Base-by-base conservation (phyloP, 805 yeast genomes). In the Candida lessepsii region DNA sequence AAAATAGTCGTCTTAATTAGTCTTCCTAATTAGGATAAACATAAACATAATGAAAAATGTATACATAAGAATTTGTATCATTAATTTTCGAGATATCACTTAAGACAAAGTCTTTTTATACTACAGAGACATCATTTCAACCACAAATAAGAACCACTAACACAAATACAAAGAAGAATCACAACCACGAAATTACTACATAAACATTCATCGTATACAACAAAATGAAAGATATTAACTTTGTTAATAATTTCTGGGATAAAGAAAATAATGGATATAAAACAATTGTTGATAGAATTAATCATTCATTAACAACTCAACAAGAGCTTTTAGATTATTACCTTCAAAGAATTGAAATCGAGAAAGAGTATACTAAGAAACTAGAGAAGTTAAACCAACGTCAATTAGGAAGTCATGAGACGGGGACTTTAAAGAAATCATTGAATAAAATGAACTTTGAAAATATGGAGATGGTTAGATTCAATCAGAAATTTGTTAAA, bases 341-440 rank as follows among this genome's bases (percentile, higher is more conserved):
- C 45, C 54, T 54, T 24, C 70, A 67, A 42, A 63, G 82, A 27
- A 63, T 75, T 1, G 65, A 75, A 11, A 73, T 88, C 28, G 96
- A 87, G 52, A 83, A 80, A 45, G 96, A 88, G 18, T 86, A 85
- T 53, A 63, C 81, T 27, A 73, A 76, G 40, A 72, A 70, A 43
- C 57, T 88, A 48, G 64, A 63, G 31, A 67, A 72, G 11, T 61
- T 87, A 16, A 63, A 85, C 15, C 60, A 64, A 36, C 51, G 49
- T 1, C 42, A 65, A 1, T 58, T 79, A 3, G 90, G 89, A 1
- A 54, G 75, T 2, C 68, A 65, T 41, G 86, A 80, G 48, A 67
- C 75, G 0, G 91, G 90, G 0, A 61, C 79, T 0, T 58, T 83
- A 43, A 77, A 72, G 49, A 65, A 70, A 7, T 73, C 87, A 7